Conservation (phyloP, 257 asterid species). For the Solanum sparsipilum region DNA sequence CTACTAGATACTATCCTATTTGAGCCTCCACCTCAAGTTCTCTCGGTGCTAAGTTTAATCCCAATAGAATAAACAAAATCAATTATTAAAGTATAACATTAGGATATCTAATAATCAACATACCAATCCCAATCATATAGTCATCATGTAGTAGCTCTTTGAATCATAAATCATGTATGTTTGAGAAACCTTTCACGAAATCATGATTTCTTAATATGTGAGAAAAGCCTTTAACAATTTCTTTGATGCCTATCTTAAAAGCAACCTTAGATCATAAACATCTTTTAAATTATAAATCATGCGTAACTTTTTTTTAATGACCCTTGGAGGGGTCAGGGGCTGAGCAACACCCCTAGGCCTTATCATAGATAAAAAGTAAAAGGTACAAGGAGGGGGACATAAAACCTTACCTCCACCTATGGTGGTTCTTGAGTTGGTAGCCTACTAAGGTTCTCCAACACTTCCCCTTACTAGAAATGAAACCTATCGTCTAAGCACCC, state of each 20-base stretch:
- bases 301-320: background rate
- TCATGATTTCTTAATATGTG: background rate
- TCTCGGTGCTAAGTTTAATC: background rate
- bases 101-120: background rate
- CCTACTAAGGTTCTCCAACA: too few relatives aligned
- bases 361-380: too few relatives aligned
- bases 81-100: too few relatives aligned
- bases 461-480: too few relatives aligned
- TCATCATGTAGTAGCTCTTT: background rate
- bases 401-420: too few relatives aligned
- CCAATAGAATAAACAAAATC: background rate
- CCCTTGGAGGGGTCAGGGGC: too few relatives aligned
- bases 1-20: background rate
- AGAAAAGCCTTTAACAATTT: background rate
- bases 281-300: background rate
- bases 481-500: too few relatives aligned
- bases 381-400: too few relatives aligned
- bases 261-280: background rate
- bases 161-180: background rate
- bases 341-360: too few relatives aligned
- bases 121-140: background rate
- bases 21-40: background rate
- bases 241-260: background rate
- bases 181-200: background rate
- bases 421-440: too few relatives aligned